Percentiles rank a stretch among this genome's conserved stretches.
phyloP scores from a whole-genome alignment of 2,329 filamentous ascomycete genomes.

The Hymenoscyphus albidus region DNA sequence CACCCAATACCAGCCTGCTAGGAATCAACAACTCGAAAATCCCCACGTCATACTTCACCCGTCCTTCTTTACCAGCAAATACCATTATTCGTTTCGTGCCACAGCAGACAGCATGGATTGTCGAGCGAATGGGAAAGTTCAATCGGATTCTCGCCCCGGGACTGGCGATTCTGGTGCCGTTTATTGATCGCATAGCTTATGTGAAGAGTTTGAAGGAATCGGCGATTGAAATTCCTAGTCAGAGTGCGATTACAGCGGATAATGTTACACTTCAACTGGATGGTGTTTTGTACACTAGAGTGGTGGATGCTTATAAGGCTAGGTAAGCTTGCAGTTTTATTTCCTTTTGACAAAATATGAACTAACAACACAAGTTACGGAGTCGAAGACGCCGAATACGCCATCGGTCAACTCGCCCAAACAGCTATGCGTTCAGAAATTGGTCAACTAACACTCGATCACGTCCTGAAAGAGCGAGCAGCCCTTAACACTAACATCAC shows the following conservation, averaged over 20 bases:
- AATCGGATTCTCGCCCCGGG: constrained; percentile 89
- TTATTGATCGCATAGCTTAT: constrained; percentile 94
- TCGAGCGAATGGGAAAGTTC: constrained; percentile 99
- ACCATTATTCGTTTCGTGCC: constrained; percentile 95
- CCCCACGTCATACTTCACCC: constrained; percentile 77
- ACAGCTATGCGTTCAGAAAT: constrained; percentile 99
- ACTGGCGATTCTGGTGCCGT: constrained; percentile 80
- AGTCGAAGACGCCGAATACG: constrained; percentile 97
- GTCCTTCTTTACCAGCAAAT: constrained; percentile 75
- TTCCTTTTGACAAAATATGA: not conserved
- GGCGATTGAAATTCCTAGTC: constrained; percentile 93
- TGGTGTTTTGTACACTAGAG: constrained; percentile 89
- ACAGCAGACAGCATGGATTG: constrained; percentile 99
- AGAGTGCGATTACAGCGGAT: constrained; percentile 97
- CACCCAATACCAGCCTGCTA: constrained; percentile 30
- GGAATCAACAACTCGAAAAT: constrained; percentile 37
- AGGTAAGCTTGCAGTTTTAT: constrained; percentile 53
- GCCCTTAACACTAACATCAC: constrained; percentile 98
- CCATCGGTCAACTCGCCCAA: constrained; percentile 95
- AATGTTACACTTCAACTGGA: constrained; percentile 97
- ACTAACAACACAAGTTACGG: constrained; percentile 65
- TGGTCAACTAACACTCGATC: constrained; percentile 90
- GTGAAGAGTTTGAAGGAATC: constrained; percentile 96
- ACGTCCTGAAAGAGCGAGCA: constrained; percentile 95
- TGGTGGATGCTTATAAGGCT: constrained; percentile 97